These are phyloP conservation scores for Aspergillus sp. DNA, from an alignment of 2,329 filamentous ascomycete genomes.

Conservation along the genomic window DNA sequence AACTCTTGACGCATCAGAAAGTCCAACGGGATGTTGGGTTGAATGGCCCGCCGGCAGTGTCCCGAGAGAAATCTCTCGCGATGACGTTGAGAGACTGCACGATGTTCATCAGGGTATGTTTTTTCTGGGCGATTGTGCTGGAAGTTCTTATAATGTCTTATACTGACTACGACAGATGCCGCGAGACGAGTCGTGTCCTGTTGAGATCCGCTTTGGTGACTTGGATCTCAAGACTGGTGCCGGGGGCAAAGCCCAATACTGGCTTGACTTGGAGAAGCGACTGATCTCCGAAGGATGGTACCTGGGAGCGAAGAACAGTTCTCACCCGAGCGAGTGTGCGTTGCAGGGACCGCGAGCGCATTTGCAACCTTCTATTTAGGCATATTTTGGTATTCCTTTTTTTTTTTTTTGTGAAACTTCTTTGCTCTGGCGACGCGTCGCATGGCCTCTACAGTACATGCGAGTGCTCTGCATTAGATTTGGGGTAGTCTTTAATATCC, in stretches of 20 bases:
- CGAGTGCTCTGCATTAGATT: not conserved
- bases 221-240: slow-evolving; percentile 71
- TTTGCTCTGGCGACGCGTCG: too few species aligned
- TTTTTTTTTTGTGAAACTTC: not conserved
- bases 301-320: slow-evolving; percentile 36
- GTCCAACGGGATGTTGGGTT: slow-evolving; percentile 35
- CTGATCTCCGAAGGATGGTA: slow-evolving; percentile 72
- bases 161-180: slow-evolving; percentile 30
- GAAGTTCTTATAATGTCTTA: not conserved
- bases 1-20: slow-evolving; percentile 34
- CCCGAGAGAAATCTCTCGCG: slow-evolving; percentile 59
- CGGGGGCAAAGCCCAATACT: slow-evolving; percentile 65
- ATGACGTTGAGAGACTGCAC: slow-evolving; percentile 84
- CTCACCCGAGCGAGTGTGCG: slow-evolving; percentile 31
- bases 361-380: slow-evolving; percentile 17
- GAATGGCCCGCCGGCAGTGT: slow-evolving; percentile 33
- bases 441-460: not conserved
- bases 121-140: not conserved
- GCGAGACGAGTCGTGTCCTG: slow-evolving; percentile 26
- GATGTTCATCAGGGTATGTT: slow-evolving; percentile 63
- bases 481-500: not conserved
- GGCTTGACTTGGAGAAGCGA: slow-evolving; percentile 62
- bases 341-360: slow-evolving; percentile 21
- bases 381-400: not conserved
- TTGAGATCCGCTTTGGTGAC: slow-evolving; percentile 64